phyloP scores from a whole-genome alignment of 2,329 filamentous ascomycete genomes.

The Trichophyton simii region DNA sequence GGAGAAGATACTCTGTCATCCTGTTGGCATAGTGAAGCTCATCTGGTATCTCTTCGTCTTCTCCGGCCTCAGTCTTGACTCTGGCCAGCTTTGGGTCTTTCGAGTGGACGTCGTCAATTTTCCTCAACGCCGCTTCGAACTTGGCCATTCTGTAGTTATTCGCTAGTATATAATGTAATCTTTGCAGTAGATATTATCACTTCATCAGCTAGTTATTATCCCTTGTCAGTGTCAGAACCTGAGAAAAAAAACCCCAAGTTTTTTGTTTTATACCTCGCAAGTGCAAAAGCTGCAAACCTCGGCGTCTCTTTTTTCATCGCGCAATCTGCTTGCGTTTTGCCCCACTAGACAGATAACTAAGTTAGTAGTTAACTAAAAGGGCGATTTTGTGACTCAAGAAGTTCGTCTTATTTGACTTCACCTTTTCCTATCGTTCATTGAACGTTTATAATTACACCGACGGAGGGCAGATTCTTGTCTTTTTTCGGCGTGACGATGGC shows the following conservation, averaged over 20 bases:
- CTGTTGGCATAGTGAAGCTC: slow-evolving; percentile 72
- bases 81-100: slow-evolving; percentile 50
- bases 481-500: slow-evolving; percentile 6
- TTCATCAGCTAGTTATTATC: too few species aligned
- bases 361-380: background rate
- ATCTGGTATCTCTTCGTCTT: slow-evolving; percentile 45
- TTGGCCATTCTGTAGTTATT: slow-evolving; percentile 18
- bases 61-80: slow-evolving; percentile 20
- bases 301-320: background rate
- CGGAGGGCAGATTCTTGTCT: background rate
- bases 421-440: background rate
- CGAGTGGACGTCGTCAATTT: slow-evolving; percentile 63
- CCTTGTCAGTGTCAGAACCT: background rate
- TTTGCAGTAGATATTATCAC: too few species aligned
- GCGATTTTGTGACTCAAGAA: background rate
- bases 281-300: slow-evolving; percentile 1
- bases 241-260: background rate
- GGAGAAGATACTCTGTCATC: slow-evolving; percentile 61
- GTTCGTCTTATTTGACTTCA: background rate
- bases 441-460: background rate
- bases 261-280: background rate
- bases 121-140: slow-evolving; percentile 41
- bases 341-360: background rate
- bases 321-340: background rate
- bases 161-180: background rate